Base-by-base conservation (phyloP, 2,329 filamentous ascomycete genomes). In the Tolypocladium nubicola region DNA sequence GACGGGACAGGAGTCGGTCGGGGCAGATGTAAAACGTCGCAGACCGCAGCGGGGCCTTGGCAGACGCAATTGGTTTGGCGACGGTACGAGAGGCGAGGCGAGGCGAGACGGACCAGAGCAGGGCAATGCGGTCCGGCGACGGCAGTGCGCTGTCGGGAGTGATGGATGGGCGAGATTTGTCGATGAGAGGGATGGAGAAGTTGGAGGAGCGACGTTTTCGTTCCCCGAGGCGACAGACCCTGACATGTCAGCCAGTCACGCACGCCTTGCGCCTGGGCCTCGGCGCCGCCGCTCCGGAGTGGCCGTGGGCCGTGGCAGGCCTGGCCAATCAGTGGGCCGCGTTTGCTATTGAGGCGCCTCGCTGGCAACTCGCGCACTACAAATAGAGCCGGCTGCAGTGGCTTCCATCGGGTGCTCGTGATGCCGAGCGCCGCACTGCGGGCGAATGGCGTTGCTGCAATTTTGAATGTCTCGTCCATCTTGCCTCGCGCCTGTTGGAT, bases 261-360 rank as follows among this genome's bases (percentile, higher is more conserved):
- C 45, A 47, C 45, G 45, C 45, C 45, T 30, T 47, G 7, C 10
- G 43, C 43, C 13, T 16, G 43, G 43, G 43, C 45, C 45, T 47
- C 23, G 45, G 45, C 30, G 45, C 23, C 45, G 26, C 45, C 45
- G 26, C 45, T 19, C 47, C 47, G 26, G 47, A 50, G 47, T 26
- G 8, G 26, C 49, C 26, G 16, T 53, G 14, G 49, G 19, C 49
- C 11, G 26, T n/a, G 41, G 19, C 37, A 43, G 9, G 30, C 23
- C 58, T 50, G 26, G 52, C 67, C 66, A 70, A 69, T 68, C 60
- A 64, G 49, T 53, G 56, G 57, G n/a, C 58, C 55, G 45, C 55
- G 55, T 64, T 69, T 69, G 58, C 62, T 57, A 69, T 69, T 68
- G 61, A 54, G 52, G 35, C 52, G 21, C 38, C 16, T 8, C 52